Evolutionary conservation across 1,284 basidiomycete genomes (phyloP).

Genomic region (Fistulina hepatica): DNA sequence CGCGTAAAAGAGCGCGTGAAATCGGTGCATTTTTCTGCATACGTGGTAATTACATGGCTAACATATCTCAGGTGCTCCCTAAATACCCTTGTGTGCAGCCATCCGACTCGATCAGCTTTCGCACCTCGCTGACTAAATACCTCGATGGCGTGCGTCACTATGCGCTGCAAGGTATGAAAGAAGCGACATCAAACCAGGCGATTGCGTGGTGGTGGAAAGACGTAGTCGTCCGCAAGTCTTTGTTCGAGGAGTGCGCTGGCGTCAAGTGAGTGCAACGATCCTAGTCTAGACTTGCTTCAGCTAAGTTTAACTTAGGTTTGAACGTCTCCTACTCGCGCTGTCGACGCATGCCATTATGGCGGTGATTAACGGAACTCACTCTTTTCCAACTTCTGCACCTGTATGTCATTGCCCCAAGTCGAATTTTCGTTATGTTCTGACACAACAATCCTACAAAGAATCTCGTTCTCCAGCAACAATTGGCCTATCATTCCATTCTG

Average conservation of each 20-base stretch:
- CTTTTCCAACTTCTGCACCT: too few species aligned
- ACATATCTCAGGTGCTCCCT: conserved; percentile 28
- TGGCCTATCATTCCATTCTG: too few species aligned
- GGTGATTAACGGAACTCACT: not conserved
- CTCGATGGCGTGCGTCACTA: conserved; percentile 33
- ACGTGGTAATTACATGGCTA: conserved; percentile 2
- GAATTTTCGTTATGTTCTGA: too few species aligned
- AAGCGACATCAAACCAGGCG: conserved; percentile 10
- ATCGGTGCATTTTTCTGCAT: conserved; percentile 20
- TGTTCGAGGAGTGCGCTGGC: conserved; percentile 43
- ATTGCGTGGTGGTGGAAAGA: conserved; percentile 42
- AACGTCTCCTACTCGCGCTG: conserved; percentile 36
- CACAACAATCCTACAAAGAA: too few species aligned
- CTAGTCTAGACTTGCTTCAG: not conserved
- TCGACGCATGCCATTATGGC: conserved; percentile 39
- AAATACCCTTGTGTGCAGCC: conserved; percentile 41
- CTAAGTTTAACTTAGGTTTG: conserved; percentile 29
- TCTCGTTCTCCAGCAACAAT: too few species aligned
- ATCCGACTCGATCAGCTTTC: conserved; percentile 37
- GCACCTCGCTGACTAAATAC: conserved; percentile 39
- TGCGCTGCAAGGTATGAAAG: conserved; percentile 19
- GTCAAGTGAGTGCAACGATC: conserved; percentile 29
- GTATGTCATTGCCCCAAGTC: too few species aligned
- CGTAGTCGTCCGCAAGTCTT: conserved; percentile 39
- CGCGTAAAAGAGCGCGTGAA: conserved; percentile 24